Percentiles rank a stretch among this genome's conserved stretches.
phyloP scores from a whole-genome alignment of 768 basidiomycete species.

The Sporobolomyces pararoseus region DNA sequence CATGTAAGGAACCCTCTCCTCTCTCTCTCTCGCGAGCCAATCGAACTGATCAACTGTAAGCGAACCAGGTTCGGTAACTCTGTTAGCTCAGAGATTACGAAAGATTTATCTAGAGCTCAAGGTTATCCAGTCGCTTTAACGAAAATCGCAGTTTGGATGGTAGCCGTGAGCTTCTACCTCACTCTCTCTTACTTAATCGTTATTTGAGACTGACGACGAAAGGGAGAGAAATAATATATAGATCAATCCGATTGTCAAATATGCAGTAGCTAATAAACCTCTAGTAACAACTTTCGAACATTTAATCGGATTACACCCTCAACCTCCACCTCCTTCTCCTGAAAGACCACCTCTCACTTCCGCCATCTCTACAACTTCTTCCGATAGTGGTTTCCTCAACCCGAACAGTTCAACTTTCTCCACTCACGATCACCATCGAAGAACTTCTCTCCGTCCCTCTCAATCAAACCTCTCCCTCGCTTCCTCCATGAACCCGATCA shows the following conservation, averaged over 20 bases:
- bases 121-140: slow-evolving; percentile 72
- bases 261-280: slow-evolving; percentile 66
- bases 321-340: background rate
- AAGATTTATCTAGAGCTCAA: slow-evolving; percentile 67
- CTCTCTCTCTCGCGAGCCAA: background rate
- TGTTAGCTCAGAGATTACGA: slow-evolving; percentile 60
- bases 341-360: slow-evolving; percentile 13
- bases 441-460: background rate
- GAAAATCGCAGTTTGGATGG: slow-evolving; percentile 72
- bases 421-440: too few species aligned
- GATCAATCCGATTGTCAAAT: slow-evolving; percentile 61
- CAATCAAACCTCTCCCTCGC: background rate
- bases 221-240: too few species aligned
- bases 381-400: background rate
- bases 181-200: too few species aligned
- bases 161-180: slow-evolving; percentile 59
- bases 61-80: slow-evolving; percentile 45
- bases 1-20: slow-evolving; percentile 67
- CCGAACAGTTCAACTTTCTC: too few species aligned
- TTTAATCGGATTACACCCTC: slow-evolving; percentile 53
- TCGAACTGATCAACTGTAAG: too few species aligned
- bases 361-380: slow-evolving; percentile 8
- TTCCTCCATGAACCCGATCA: background rate
- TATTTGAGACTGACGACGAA: too few species aligned
- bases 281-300: slow-evolving; percentile 78